A percentile compares a stretch with the other conserved stretches of the same genome.
These are phyloP conservation scores for Tulasnella sp. DNA, from an alignment of 768 basidiomycete genomes.

Conservation along the genomic window DNA sequence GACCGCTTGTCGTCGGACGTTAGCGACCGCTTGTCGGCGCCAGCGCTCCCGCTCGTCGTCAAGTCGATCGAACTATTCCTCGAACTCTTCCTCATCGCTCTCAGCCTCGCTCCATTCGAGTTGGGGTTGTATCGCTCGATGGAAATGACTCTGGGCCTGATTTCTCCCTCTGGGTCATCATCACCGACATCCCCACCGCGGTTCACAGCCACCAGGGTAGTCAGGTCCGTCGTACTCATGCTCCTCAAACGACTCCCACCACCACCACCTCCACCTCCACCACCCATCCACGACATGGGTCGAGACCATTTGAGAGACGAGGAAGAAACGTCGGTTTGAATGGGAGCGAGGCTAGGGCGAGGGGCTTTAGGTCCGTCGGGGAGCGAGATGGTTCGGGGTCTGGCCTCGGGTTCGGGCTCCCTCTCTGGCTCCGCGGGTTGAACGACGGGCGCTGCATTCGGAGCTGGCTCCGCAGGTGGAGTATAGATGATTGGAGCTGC, in stretches of 20 bases:
- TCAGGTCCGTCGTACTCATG: no score
- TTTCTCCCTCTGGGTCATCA: no score
- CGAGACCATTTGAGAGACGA: not conserved
- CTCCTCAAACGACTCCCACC: not conserved
- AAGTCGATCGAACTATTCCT: not conserved
- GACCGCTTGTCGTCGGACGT: not conserved
- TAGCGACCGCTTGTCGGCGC: not conserved
- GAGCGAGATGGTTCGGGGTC: not conserved
- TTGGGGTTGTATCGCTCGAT: not conserved
- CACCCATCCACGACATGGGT: not conserved
- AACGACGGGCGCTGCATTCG: no score
- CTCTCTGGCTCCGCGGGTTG: no score
- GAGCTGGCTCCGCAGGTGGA: no score
- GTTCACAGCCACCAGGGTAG: no score
- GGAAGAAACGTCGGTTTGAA: not conserved
- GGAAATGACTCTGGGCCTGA: not conserved
- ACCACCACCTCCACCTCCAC: not conserved
- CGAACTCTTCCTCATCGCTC: not conserved
- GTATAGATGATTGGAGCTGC: no score
- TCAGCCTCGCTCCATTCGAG: not conserved
- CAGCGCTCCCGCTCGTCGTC: not conserved
- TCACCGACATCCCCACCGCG: no score
- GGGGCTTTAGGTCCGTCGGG: not conserved
- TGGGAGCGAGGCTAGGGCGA: not conserved
- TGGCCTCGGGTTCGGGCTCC: not conserved